Percentiles rank a stretch among this genome's conserved stretches.
These are phyloP conservation scores for Mastigamoeba balamuthi DNA, from an alignment of 78 protist species.

Conservation along the genomic window DNA sequence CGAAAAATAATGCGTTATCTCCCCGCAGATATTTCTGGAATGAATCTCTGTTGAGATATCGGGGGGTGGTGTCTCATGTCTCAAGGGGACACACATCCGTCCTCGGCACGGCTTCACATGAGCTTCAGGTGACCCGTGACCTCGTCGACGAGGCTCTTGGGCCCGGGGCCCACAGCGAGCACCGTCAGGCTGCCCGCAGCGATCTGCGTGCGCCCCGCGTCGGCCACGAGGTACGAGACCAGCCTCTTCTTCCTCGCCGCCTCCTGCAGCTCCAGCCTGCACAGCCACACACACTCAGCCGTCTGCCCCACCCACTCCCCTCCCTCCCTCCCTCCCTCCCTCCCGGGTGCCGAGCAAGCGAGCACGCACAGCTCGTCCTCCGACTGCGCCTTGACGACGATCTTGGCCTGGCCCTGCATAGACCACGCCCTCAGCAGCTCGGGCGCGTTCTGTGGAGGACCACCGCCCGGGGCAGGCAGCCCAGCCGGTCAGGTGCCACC, in stretches of 20 bases:
- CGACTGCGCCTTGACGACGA: slow-evolving; percentile 16
- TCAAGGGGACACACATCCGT: too few relatives aligned
- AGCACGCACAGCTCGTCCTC: slow-evolving; percentile 32
- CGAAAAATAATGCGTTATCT: too few relatives aligned
- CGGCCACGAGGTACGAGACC: slow-evolving; percentile 41
- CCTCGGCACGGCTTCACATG: too few relatives aligned
- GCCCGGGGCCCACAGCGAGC: slow-evolving; percentile 66
- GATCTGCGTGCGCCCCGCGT: slow-evolving; percentile 81
- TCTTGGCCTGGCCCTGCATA: slow-evolving; percentile 20
- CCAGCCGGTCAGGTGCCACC: too few relatives aligned
- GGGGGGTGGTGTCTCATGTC: too few relatives aligned
- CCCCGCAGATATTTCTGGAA: too few relatives aligned
- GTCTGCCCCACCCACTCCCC: too few relatives aligned
- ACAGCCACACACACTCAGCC: too few relatives aligned
- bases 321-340: too few relatives aligned
- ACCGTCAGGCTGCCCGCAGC: slow-evolving; percentile 64
- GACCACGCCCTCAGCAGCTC: slow-evolving; percentile 21
- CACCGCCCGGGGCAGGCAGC: too few relatives aligned
- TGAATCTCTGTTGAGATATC: too few relatives aligned
- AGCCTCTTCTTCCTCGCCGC: slow-evolving; percentile 30
- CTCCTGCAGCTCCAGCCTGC: slow-evolving; percentile 6
- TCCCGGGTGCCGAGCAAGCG: too few relatives aligned
- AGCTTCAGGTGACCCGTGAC: slow-evolving; percentile 2
- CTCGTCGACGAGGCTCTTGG: not conserved
- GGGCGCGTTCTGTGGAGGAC: not conserved